Evolutionary conservation across 2,329 filamentous ascomycete genomes (phyloP).

Genomic region (Clarireedia hainanense): DNA sequence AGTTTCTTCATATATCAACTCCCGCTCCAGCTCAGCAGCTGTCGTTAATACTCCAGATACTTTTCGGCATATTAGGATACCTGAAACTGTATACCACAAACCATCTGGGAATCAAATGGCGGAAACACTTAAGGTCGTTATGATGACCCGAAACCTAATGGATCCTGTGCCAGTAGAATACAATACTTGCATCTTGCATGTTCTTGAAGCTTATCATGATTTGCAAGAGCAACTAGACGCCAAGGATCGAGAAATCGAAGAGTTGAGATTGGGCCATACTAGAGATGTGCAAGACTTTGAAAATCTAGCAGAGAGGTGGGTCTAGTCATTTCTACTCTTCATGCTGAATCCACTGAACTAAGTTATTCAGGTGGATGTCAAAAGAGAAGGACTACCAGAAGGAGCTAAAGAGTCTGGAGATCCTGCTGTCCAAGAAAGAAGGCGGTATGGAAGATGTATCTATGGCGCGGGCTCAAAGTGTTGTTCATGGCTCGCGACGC

Average conservation of each 20-base stretch:
- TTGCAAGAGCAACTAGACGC: conserved; percentile 15
- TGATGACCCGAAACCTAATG: conserved; percentile 26
- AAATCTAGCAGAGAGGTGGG: conserved; percentile 15
- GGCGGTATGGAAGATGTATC: conserved; percentile 26
- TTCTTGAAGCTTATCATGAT: conserved; percentile 27
- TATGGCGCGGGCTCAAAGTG: conserved; percentile 25
- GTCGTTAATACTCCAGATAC: conserved; percentile 12
- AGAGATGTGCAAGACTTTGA: conserved; percentile 25
- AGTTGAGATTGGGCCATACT: conserved; percentile 19
- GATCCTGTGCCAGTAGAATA: conserved; percentile 24
- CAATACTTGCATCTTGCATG: conserved; percentile 27
- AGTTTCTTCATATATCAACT: conserved; percentile 23
- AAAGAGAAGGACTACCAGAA: conserved; percentile 26
- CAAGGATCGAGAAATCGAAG: conserved; percentile 20
- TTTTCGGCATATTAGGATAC: conserved; percentile 13
- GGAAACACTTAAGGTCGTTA: conserved; percentile 27
- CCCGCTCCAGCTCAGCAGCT: conserved; percentile 13
- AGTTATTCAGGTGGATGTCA: conserved; percentile 16
- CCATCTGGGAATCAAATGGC: conserved; percentile 27
- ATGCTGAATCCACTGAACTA: neutral
- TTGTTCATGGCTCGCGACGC: conserved; percentile 21
- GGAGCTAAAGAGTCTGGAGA: conserved; percentile 27
- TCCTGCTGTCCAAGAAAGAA: conserved; percentile 25
- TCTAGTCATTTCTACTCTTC: neutral
- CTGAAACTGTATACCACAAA: conserved; percentile 24